Evolutionary conservation across 164 flowering plant species (phyloP).

Genomic region (Amborella trichopoda): DNA sequence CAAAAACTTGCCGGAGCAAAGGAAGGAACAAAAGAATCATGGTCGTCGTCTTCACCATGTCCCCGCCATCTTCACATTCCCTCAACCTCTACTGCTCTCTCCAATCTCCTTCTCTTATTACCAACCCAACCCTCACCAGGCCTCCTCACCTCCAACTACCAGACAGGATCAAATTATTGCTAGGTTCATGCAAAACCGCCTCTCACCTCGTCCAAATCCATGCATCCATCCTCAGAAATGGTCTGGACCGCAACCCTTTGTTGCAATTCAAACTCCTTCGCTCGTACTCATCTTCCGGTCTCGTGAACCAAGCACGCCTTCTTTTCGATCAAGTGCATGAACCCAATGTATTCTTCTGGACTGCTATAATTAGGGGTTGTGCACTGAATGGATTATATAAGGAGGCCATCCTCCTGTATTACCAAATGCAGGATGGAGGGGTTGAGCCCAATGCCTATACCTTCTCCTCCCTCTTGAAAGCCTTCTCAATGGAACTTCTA

Average conservation of each 20-base stretch:
- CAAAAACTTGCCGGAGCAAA: no score
- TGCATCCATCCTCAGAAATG: conserved; percentile 51
- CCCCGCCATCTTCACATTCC: no score
- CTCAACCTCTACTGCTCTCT: no score
- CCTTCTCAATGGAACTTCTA: conserved; percentile 21
- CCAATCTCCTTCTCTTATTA: no score
- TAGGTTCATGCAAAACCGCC: conserved; percentile 35
- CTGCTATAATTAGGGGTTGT: conserved; percentile 39
- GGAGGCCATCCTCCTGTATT: conserved; percentile 36
- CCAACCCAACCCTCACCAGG: no score
- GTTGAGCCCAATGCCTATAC: conserved; percentile 60
- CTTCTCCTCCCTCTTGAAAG: conserved; percentile 47
- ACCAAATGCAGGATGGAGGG: conserved; percentile 35
- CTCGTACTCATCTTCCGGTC: conserved; percentile 46
- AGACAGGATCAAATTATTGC: no score
- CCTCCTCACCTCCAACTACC: no score
- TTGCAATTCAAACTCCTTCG: conserved; percentile 70
- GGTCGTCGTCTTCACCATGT: no score
- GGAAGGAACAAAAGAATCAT: no score
- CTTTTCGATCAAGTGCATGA: conserved; percentile 27
- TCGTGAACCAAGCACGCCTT: conserved; percentile 28
- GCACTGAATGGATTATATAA: conserved; percentile 15
- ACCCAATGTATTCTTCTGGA: conserved; percentile 48
- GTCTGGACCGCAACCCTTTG: conserved; percentile 30
- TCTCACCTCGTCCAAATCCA: conserved; percentile 48